Evolutionary conservation across 2,329 filamentous ascomycete species (phyloP).

Genomic region (Phaeophleospora eucalypticola): DNA sequence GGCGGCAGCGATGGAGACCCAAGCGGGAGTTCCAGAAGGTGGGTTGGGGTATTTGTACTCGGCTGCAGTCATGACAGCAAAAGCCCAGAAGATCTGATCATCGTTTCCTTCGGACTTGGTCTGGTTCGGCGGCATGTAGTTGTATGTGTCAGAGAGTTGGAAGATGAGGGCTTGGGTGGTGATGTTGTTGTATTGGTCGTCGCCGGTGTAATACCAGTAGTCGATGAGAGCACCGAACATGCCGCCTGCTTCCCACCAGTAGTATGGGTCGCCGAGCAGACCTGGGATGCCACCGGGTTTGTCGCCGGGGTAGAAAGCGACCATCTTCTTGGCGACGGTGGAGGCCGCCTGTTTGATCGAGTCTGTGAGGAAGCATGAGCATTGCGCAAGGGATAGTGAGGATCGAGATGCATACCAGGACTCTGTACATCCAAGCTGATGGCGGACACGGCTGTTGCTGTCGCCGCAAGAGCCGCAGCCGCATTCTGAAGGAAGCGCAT

Average conservation of each 20-base stretch:
- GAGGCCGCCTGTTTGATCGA: slow-evolving; percentile 44
- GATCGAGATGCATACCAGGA: not conserved
- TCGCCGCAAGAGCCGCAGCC: not conserved
- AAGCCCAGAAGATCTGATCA: slow-evolving; percentile 56
- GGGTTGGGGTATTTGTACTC: slow-evolving; percentile 47
- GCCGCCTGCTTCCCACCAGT: slow-evolving; percentile 65
- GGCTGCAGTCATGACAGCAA: slow-evolving; percentile 52
- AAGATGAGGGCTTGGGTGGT: slow-evolving; percentile 56
- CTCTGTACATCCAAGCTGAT: not conserved
- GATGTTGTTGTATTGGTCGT: slow-evolving; percentile 58
- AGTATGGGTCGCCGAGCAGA: slow-evolving; percentile 60
- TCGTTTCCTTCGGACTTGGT: slow-evolving; percentile 46
- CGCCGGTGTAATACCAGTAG: slow-evolving; percentile 66
- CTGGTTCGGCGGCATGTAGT: slow-evolving; percentile 54
- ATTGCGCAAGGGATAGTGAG: not conserved
- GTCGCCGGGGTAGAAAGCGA: slow-evolving; percentile 52
- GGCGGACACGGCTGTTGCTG: not conserved
- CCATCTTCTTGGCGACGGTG: slow-evolving; percentile 43
- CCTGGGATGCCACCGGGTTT: slow-evolving; percentile 49
- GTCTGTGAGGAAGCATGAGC: slow-evolving; percentile 18
- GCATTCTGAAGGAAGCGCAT: not conserved
- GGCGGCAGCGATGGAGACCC: slow-evolving; percentile 40
- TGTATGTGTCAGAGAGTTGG: slow-evolving; percentile 52
- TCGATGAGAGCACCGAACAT: slow-evolving; percentile 66
- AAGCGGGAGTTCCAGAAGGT: slow-evolving; percentile 36